These are phyloP conservation scores for Geotrichum histeridarum DNA, from an alignment of 1,139 yeast genomes.

Conservation along the genomic window DNA sequence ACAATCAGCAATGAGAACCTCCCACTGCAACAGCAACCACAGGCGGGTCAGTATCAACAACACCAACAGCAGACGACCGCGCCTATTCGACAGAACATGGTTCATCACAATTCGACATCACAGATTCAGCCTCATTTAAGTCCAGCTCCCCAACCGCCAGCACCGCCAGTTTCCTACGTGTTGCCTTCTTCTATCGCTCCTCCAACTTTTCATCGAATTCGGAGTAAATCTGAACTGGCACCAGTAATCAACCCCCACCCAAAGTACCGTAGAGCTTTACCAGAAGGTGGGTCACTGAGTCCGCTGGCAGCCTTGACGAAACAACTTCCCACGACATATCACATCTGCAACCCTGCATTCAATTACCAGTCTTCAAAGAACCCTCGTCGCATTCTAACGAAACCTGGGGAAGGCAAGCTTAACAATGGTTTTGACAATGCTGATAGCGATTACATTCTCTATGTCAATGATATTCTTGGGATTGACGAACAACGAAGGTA, in stretches of 20 bases:
- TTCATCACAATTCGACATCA: conserved; percentile 18
- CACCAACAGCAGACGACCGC: conserved; percentile 1
- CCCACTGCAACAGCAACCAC: conserved; percentile 5
- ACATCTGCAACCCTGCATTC: conserved; percentile 83
- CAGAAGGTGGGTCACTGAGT: conserved; percentile 71
- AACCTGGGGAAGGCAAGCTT: conserved; percentile 77
- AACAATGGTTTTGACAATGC: conserved; percentile 87
- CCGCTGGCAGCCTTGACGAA: conserved; percentile 81
- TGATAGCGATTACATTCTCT: conserved; percentile 83
- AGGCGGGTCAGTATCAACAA: conserved; percentile 7
- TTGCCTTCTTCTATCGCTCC: conserved; percentile 26
- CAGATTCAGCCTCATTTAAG: conserved; percentile 17
- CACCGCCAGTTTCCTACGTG: neutral
- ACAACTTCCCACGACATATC: conserved; percentile 71
- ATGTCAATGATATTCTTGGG: conserved; percentile 91
- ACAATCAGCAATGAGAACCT: neutral
- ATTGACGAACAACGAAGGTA: conserved; percentile 68
- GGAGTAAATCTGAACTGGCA: conserved; percentile 49
- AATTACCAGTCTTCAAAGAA: conserved; percentile 79
- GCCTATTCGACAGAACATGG: conserved; percentile 8
- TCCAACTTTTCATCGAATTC: conserved; percentile 44
- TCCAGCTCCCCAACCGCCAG: conserved; percentile 1
- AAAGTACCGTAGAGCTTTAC: conserved; percentile 73
- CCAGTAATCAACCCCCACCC: conserved; percentile 68
- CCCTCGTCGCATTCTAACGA: conserved; percentile 87